Conservation (phyloP, 2,329 filamentous ascomycete genomes). For the Fusarium sp. region DNA sequence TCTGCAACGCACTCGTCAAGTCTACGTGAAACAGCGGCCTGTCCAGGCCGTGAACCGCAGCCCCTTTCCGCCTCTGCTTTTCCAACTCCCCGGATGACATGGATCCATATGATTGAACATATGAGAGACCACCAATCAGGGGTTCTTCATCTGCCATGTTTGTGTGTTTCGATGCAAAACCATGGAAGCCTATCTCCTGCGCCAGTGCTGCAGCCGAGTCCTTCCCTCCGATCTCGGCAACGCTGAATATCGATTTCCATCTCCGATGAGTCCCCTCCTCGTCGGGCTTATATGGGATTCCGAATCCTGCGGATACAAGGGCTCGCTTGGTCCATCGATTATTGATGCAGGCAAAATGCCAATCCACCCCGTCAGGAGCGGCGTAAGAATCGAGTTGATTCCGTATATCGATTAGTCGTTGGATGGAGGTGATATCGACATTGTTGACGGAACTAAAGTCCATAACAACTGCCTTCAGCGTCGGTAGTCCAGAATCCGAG, state of each 20-base stretch:
- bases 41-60: constrained; percentile 88
- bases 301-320: constrained; percentile 89
- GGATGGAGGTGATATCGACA: constrained; percentile 92
- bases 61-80: constrained; percentile 64
- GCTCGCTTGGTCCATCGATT: constrained; percentile 94
- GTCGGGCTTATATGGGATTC: constrained; percentile 75
- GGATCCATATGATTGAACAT: constrained; percentile 25
- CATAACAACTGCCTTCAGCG: constrained; percentile 89
- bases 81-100: constrained; percentile 51
- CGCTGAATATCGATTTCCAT: constrained; percentile 96
- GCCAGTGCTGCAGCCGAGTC: constrained; percentile 79
- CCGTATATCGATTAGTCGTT: constrained; percentile 92
- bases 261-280: constrained; percentile 67
- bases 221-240: constrained; percentile 85
- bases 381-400: constrained; percentile 93
- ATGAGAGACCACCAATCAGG: constrained; percentile 43
- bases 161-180: constrained; percentile 51
- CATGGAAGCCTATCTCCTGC: constrained; percentile 70
- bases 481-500: constrained; percentile 69
- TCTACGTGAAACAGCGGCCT: constrained; percentile 95
- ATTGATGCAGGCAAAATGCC: constrained; percentile 95
- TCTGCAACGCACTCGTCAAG: constrained; percentile 88
- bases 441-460: constrained; percentile 96
- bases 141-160: constrained; percentile 55
- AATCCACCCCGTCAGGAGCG: constrained; percentile 85